Conservation (phyloP, 1,139 yeast species). For the Blastobotrys arbuscula region DNA sequence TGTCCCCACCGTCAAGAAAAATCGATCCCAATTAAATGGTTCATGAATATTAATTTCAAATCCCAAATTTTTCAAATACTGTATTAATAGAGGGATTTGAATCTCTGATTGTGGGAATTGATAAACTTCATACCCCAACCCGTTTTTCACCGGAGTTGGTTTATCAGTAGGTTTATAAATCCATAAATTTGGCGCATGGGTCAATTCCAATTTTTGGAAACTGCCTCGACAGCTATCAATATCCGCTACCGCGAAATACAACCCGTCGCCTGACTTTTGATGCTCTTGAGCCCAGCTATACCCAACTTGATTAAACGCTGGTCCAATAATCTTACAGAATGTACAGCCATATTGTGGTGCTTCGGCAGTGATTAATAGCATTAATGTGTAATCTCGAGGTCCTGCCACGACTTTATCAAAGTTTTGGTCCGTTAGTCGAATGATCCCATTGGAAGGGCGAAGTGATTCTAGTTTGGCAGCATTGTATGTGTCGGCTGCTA, state of each 20-base stretch:
- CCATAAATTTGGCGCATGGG: constrained; percentile 74
- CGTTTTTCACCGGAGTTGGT: constrained; percentile 29
- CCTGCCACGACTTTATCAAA: constrained; percentile 56
- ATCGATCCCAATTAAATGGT: constrained; percentile 53
- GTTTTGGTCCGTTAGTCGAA: constrained; percentile 56
- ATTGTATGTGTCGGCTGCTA: background rate
- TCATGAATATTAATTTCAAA: constrained; percentile 44
- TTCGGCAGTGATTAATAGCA: constrained; percentile 68
- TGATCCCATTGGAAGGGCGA: constrained; percentile 31
- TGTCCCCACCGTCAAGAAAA: constrained; percentile 39
- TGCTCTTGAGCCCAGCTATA: constrained; percentile 53
- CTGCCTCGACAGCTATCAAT: constrained; percentile 50
- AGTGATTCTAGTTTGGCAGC: constrained; percentile 8
- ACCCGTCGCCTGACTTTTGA: constrained; percentile 42
- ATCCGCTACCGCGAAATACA: constrained; percentile 73
- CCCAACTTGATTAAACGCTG: constrained; percentile 57
- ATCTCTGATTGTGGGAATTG: constrained; percentile 53
- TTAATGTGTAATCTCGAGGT: constrained; percentile 63
- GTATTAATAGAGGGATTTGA: constrained; percentile 41
- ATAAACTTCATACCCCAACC: constrained; percentile 39
- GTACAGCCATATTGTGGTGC: constrained; percentile 69
- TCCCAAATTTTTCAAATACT: constrained; percentile 39
- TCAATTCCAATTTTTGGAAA: constrained; percentile 51
- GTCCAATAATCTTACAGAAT: constrained; percentile 66
- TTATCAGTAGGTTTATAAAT: constrained; percentile 55